Percentiles rank a stretch among this genome's conserved stretches.
These are phyloP conservation scores for Plasmodium knowlesi DNA, from an alignment of 169 alveolate species.

Conservation along the genomic window DNA sequence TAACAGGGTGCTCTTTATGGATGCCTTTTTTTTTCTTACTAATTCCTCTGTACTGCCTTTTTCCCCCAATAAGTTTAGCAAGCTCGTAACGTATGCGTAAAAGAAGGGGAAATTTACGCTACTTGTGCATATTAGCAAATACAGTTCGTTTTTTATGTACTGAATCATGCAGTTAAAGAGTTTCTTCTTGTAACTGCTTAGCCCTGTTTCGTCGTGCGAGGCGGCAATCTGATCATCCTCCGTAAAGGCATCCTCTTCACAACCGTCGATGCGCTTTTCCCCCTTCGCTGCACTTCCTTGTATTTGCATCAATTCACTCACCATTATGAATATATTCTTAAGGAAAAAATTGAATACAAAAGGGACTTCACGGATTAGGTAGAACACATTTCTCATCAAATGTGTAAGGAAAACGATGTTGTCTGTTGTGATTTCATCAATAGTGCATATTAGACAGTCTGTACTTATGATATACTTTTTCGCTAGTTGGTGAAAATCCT, in stretches of 20 bases:
- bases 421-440: slow-evolving; percentile 30
- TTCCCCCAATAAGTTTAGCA: slow-evolving; percentile 40
- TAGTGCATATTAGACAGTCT: background rate
- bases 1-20: background rate
- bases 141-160: slow-evolving; percentile 45
- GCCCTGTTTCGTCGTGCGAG: background rate
- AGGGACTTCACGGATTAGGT: slow-evolving; percentile 43
- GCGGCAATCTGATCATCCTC: background rate
- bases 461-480: background rate
- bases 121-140: slow-evolving; percentile 31
- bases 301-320: slow-evolving; percentile 15
- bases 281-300: background rate
- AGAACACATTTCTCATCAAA: slow-evolving; percentile 44
- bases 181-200: slow-evolving; percentile 3
- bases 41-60: slow-evolving; percentile 47
- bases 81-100: slow-evolving; percentile 32
- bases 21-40: slow-evolving; percentile 20
- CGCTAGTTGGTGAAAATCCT: background rate
- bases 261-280: background rate
- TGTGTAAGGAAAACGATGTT: slow-evolving; percentile 47
- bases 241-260: background rate
- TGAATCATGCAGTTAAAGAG: slow-evolving; percentile 21
- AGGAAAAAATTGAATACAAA: slow-evolving; percentile 52
- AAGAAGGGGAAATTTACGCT: slow-evolving; percentile 30
- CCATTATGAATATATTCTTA: slow-evolving; percentile 14